These are phyloP conservation scores for Geotrichum klebahnii DNA, from an alignment of 1,139 yeast genomes.

Conservation along the genomic window DNA sequence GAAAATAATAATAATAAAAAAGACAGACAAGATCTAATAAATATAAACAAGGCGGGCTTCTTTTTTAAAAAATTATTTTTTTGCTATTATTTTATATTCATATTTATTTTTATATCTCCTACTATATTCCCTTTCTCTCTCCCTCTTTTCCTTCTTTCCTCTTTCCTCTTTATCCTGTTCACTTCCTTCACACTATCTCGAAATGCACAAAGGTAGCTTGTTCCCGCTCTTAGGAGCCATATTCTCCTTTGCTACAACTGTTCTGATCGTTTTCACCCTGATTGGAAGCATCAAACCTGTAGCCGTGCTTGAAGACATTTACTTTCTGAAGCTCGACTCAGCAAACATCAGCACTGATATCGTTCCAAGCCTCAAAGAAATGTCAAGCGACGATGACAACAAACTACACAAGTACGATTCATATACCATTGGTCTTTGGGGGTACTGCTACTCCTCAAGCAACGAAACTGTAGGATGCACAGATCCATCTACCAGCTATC, in stretches of 20 bases:
- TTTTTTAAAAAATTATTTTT: not conserved
- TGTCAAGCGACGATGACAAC: not conserved
- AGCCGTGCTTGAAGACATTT: constrained; percentile 11
- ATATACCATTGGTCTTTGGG: constrained; percentile 13
- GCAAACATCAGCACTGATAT: constrained; percentile 3
- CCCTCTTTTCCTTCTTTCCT: not conserved
- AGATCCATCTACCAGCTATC: constrained; percentile 3
- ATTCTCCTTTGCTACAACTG: constrained; percentile 15
- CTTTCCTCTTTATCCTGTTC: not conserved
- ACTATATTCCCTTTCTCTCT: not conserved
- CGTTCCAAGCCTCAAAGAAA: not conserved
- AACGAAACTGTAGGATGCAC: constrained; percentile 1
- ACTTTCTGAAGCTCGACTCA: constrained; percentile 12
- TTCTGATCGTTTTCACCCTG: constrained; percentile 9
- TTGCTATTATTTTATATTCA: not conserved
- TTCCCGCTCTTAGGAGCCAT: constrained; percentile 7
- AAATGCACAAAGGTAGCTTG: not conserved
- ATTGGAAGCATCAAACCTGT: constrained; percentile 13
- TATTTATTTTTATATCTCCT: not conserved
- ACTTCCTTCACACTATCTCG: not conserved
- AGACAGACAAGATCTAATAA: no score
- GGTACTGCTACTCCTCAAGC: constrained; percentile 5
- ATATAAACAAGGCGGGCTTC: no score
- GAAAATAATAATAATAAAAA: no score
- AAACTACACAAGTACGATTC: not conserved